A percentile compares a stretch with the other conserved stretches of the same genome.
Evolutionary conservation across 108 stramenopile species (phyloP).

Genomic region (Skeletonema costatum): DNA sequence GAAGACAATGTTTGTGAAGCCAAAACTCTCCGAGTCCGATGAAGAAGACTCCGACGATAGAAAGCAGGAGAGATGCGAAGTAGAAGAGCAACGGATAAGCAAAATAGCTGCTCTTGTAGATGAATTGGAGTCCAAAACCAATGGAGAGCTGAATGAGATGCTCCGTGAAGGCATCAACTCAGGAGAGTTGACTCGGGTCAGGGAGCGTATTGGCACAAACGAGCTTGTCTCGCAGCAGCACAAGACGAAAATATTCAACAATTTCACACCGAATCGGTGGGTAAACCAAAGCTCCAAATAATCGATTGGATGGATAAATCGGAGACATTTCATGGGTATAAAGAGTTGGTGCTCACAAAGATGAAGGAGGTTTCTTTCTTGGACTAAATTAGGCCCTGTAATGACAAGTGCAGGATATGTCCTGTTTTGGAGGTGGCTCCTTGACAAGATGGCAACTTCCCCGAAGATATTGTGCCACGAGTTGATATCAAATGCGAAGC

Average conservation of each 20-base stretch:
- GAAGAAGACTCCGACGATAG: background rate
- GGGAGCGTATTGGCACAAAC: background rate
- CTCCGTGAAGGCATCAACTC: background rate
- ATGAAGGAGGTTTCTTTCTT: background rate
- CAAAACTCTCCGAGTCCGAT: background rate
- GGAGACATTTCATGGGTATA: background rate
- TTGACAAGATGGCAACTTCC: background rate
- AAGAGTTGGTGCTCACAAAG: background rate
- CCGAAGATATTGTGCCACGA: background rate
- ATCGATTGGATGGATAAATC: background rate
- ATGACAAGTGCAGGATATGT: background rate
- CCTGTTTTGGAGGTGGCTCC: background rate
- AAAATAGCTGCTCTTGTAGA: background rate
- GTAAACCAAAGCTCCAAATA: background rate
- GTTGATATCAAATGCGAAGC: background rate
- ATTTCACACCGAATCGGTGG: background rate
- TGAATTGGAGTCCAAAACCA: background rate
- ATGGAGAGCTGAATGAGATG: background rate
- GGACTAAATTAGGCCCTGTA: background rate
- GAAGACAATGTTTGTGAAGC: background rate
- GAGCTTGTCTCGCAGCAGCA: background rate
- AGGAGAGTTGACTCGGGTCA: background rate
- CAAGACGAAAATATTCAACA: background rate
- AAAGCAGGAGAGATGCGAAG: background rate
- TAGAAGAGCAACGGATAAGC: background rate